These are phyloP conservation scores for Yarrowia bubula DNA, from an alignment of 805 yeast species.

Conservation along the genomic window DNA sequence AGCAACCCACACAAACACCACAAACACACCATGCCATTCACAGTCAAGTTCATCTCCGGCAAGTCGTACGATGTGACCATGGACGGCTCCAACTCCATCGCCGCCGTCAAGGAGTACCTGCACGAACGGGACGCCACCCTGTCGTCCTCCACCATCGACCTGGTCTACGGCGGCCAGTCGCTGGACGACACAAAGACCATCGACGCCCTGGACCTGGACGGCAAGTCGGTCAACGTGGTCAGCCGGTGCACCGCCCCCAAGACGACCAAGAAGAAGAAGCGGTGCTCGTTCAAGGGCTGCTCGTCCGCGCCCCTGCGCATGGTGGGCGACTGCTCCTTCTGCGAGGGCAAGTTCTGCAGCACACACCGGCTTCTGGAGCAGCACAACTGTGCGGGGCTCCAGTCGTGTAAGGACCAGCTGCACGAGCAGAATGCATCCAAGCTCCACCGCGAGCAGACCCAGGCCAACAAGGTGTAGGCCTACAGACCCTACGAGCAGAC, in stretches of 20 bases:
- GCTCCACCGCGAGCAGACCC: constrained; percentile 82
- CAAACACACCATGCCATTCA: constrained; percentile 13
- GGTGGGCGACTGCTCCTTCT: constrained; percentile 80
- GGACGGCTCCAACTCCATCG: constrained; percentile 36
- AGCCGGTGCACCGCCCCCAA: constrained; percentile 32
- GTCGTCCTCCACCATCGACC: constrained; percentile 33
- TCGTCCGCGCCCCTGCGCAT: constrained; percentile 59
- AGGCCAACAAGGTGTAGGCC: constrained; percentile 59
- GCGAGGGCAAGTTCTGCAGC: constrained; percentile 82
- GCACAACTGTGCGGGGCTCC: constrained; percentile 75
- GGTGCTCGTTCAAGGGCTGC: constrained; percentile 58
- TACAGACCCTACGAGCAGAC: neutral
- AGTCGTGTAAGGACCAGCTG: constrained; percentile 74
- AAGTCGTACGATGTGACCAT: constrained; percentile 30
- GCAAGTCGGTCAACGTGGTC: constrained; percentile 23
- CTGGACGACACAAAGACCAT: constrained; percentile 39
- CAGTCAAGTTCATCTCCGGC: constrained; percentile 25
- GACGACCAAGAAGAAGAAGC: constrained; percentile 41
- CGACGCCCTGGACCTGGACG: constrained; percentile 32
- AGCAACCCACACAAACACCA: neutral
- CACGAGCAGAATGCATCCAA: constrained; percentile 84
- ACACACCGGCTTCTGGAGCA: constrained; percentile 84
- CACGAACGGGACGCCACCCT: constrained; percentile 36
- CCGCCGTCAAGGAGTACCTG: constrained; percentile 38
- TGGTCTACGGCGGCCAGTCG: constrained; percentile 35